Conservation (phyloP, 148 eudicot species). For the Rhododendron henanense region DNA sequence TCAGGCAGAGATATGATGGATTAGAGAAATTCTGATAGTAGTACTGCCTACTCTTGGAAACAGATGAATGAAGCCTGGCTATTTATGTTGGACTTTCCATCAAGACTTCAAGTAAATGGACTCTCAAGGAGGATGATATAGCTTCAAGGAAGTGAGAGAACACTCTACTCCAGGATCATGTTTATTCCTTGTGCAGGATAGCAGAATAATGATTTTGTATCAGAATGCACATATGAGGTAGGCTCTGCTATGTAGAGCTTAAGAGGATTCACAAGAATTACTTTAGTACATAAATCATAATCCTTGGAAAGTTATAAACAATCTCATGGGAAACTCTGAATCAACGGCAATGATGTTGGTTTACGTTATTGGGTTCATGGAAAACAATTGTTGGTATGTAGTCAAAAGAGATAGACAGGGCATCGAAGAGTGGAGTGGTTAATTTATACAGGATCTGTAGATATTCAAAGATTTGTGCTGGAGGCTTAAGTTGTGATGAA, state of each 20-base stretch:
- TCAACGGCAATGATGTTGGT: not conserved
- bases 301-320: not conserved
- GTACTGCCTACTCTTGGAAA: not conserved
- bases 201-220: not conserved
- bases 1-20: conserved; percentile 10
- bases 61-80: not conserved
- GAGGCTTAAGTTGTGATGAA: not conserved
- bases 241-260: not conserved
- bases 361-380: not conserved
- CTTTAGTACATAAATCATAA: not conserved
- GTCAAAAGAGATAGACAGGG: not conserved
- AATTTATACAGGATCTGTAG: not conserved
- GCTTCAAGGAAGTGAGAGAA: not conserved
- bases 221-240: not conserved
- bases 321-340: not conserved
- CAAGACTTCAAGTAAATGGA: not conserved
- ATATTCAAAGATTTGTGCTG: not conserved
- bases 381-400: not conserved
- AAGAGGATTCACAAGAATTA: not conserved
- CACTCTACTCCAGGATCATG: not conserved
- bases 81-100: not conserved
- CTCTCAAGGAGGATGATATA: not conserved
- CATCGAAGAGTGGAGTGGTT: not conserved
- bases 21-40: not conserved
- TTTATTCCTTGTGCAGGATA: not conserved